Evolutionary conservation across 305 asterid species (phyloP), one percentile per base, ranked within the genome.

Genomic region (Fraxinus nigra): DNA sequence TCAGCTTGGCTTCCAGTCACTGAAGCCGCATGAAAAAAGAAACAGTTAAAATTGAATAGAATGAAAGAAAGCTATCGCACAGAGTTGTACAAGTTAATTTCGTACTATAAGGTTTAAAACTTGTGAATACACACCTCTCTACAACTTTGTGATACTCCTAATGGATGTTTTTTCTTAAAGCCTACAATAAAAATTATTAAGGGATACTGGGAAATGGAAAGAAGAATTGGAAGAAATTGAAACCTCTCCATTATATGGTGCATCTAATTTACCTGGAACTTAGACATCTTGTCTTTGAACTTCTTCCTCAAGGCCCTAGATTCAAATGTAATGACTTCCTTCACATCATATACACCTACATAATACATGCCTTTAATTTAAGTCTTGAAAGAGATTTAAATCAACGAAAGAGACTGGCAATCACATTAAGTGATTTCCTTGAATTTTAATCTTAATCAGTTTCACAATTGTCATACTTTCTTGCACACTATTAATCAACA

Each of bases 131-230:
- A 73, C 98, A 96, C 79, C 99, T 92, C 93, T 94, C 99, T 5
- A 97, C 97, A 85, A 97, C 99, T 78, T 97, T 97, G 77, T 98
- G 97, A 88, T 97, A 92, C 85, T 97, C 98, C 85, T 92, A 97
- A 83, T 93, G 98, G 83, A 97, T 97, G 85, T 81, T 94, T 86
- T 94, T 97, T 82, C 98, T 93, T 84, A 97, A 89, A 81, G 90
- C 88, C 99, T 97, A 92, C 85, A 89, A 85, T 56, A 80, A 80
- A 74, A 83, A 59, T 82, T 67, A 73, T 11, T 61, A 75, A n/a
- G 33, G 70, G 40, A 65, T 77, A 78, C 16, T 75, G 38, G 79
- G 84, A 83, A 38, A 80, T 67, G 54, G 26, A 82, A 78, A 82
- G 24, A 78, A 11, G 24, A 79, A 48, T 32, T 22, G 26, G 18